Percentiles rank a stretch among this genome's conserved stretches.
Conservation (phyloP, 1,284 basidiomycete genomes). For the Bothia castanella region DNA sequence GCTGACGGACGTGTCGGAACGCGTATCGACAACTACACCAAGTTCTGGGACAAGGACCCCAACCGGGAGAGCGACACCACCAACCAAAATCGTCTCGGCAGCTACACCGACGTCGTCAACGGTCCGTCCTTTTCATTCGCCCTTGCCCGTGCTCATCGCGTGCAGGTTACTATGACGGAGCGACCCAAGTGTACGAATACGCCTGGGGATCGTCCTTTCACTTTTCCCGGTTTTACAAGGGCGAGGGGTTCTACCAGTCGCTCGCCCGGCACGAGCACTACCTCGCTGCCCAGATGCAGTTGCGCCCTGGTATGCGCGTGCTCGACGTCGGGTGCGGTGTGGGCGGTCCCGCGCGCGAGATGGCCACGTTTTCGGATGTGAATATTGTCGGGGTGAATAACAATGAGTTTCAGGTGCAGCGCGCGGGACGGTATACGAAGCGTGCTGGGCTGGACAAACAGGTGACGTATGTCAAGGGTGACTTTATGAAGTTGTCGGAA, state of each 20-base stretch:
- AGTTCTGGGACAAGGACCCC: constrained; percentile 91
- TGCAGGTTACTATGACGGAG: constrained; percentile 94
- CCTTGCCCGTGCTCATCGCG: background rate
- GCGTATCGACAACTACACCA: constrained; percentile 89
- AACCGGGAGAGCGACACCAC: constrained; percentile 67
- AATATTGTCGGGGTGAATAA: constrained; percentile 92
- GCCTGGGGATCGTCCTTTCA: constrained; percentile 95
- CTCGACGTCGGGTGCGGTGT: constrained; percentile 98
- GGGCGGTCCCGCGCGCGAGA: constrained; percentile 95
- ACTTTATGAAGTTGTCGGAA: constrained; percentile 94
- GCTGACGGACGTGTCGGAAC: constrained; percentile 74
- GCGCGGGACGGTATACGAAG: constrained; percentile 83
- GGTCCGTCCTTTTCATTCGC: constrained; percentile 47
- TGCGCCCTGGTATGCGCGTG: constrained; percentile 90
- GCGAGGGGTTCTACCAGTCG: constrained; percentile 81
- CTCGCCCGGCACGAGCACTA: constrained; percentile 98
- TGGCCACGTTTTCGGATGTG: constrained; percentile 87
- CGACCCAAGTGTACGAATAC: constrained; percentile 96
- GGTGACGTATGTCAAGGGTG: constrained; percentile 83
- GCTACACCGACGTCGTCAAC: constrained; percentile 94
- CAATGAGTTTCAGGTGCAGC: constrained; percentile 92
- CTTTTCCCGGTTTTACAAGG: constrained; percentile 97
- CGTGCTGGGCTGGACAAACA: constrained; percentile 75
- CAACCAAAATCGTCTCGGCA: constrained; percentile 73
- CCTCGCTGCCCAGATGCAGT: constrained; percentile 80